Conservation (phyloP, 1,284 basidiomycete species). For the Rhodofomes roseus region DNA sequence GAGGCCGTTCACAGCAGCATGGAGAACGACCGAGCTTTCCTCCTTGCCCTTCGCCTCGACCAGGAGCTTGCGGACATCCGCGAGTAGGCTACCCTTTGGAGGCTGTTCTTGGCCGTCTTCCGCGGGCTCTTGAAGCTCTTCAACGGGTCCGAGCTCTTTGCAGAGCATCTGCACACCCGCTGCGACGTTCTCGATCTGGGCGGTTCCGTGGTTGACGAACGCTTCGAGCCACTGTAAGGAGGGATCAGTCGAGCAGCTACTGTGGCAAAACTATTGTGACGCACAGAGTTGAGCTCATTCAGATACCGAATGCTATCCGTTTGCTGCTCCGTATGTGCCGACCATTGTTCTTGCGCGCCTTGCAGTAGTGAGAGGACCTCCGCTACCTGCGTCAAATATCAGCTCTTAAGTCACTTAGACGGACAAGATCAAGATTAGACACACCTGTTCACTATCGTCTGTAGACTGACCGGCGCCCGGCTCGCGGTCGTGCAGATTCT, state of each 20-base stretch:
- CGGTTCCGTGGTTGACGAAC: constrained; percentile 71
- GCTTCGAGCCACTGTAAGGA: constrained; percentile 70
- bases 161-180: constrained; percentile 59
- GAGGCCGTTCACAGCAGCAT: constrained; percentile 45
- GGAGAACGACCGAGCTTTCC: constrained; percentile 37
- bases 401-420: no score
- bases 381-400: constrained; percentile 32
- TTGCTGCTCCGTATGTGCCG: constrained; percentile 54
- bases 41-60: constrained; percentile 38
- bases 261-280: constrained; percentile 13
- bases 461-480: not conserved
- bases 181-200: constrained; percentile 63
- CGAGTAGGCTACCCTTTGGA: constrained; percentile 25
- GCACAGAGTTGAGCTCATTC: constrained; percentile 66
- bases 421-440: not conserved
- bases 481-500: not conserved
- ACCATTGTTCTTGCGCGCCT: constrained; percentile 43
- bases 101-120: constrained; percentile 10
- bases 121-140: constrained; percentile 14
- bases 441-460: constrained; percentile 1
- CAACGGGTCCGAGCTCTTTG: constrained; percentile 40
- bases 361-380: constrained; percentile 43
- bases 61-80: constrained; percentile 42
- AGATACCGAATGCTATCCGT: constrained; percentile 70
- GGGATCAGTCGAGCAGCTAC: not conserved